Conservation (phyloP, 2,329 filamentous ascomycete species). For the Chaetomium sp. region DNA sequence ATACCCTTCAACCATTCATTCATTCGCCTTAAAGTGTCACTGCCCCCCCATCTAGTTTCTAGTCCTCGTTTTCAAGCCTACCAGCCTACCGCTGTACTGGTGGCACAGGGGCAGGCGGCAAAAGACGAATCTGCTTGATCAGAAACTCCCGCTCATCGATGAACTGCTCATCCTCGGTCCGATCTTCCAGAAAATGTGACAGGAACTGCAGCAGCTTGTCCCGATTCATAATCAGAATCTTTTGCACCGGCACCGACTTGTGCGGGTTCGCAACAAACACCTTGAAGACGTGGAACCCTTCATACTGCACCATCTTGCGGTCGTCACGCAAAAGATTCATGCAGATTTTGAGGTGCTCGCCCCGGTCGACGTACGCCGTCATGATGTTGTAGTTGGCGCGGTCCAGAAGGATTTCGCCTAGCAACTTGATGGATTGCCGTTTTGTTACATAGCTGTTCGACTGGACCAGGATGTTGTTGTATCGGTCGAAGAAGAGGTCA, state of each 20-base stretch:
- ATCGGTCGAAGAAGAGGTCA: constrained; percentile 83
- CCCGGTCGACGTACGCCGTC: constrained; percentile 92
- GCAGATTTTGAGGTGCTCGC: constrained; percentile 93
- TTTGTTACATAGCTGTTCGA: constrained; percentile 97
- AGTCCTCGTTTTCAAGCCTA: no score
- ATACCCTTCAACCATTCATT: background rate
- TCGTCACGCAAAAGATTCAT: constrained; percentile 97
- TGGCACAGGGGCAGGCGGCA: constrained; percentile 52
- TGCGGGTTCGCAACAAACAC: constrained; percentile 98
- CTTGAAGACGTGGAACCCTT: constrained; percentile 99
- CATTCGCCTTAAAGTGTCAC: background rate
- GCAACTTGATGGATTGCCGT: constrained; percentile 91
- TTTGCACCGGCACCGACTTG: constrained; percentile 92
- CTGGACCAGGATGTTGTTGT: constrained; percentile 81
- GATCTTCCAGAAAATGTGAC: constrained; percentile 85
- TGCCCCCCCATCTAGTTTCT: no score
- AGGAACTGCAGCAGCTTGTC: constrained; percentile 86
- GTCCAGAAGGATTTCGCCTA: constrained; percentile 91
- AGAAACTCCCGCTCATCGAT: constrained; percentile 96
- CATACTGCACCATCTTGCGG: constrained; percentile 98
- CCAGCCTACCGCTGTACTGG: constrained; percentile 38
- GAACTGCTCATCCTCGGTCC: constrained; percentile 97
- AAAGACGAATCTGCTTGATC: constrained; percentile 81
- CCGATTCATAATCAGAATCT: constrained; percentile 92
- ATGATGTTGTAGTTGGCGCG: constrained; percentile 96